Evolutionary conservation across 2,329 filamentous ascomycete genomes (phyloP), one percentile per base, ranked within the genome.

Genomic region (Acrodontium crateriforme): DNA sequence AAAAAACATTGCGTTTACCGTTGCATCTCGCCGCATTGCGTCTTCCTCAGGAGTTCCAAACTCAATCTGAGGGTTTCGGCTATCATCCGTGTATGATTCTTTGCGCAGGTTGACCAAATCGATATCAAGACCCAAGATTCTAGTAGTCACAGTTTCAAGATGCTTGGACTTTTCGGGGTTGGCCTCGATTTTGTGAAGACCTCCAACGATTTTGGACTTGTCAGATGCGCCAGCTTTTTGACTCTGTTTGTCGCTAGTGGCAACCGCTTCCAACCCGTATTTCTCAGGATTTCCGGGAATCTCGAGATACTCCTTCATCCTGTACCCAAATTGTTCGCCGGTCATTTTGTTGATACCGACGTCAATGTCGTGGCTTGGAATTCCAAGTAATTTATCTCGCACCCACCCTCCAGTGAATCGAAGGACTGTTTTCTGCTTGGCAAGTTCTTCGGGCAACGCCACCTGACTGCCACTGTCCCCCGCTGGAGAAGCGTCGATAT

Each of bases 121-220:
- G 25, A 94, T 69, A 47, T 95, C 87, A 26, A 91, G 66, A 1
- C 79, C 83, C 46, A 93, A 75, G 32, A 95, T 74, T 39, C 68
- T 78, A 14, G 80, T 83, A 7, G 83, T 92, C 26, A 83, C 80
- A 0, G 87, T 95, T 55, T 92, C 87, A 9, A 95, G 69, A 50
- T 95, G 82, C 58, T 95, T 95, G 12, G 84, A 93, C 58, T 93
- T 94, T 46, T 94, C 84, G 1, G 85, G 87, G 51, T 95, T 95
- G 32, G 78, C 78, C 28, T 78, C 77, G 41, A 94, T 87, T 53
- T 83, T 91, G 63, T 94, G 78, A 17, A 94, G 64, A 37, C 71
- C 77, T 27, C 78, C 76, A 29, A 89, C 63, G 31, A 76, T 74
- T 28, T 67, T 66, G 11, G 52, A 56, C 45, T 60, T 62, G 40